Base-by-base conservation (phyloP, 2,329 filamentous ascomycete species). In the Trichoderma harzianum region DNA sequence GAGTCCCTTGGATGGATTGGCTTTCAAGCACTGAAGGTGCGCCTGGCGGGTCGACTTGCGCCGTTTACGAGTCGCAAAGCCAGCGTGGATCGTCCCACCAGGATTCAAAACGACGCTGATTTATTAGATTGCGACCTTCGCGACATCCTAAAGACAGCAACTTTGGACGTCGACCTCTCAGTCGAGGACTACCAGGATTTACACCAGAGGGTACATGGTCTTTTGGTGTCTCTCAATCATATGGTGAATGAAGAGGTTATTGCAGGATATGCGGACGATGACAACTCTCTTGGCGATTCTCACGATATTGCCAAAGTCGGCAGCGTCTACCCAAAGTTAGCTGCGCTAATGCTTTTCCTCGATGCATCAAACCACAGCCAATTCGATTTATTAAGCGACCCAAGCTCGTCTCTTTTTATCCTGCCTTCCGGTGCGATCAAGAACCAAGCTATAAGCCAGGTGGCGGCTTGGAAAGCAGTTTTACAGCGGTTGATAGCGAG, bases 11-110 rank as follows among this genome's bases (percentile, higher is more conserved):
- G 36, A 30, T 70, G 68, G 68, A 63, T 62, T 16, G 55, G 58
- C n/a, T 70, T 70, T 7, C 68, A 70, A 39, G 68, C 55, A 53
- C 47, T 70, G 3, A 70, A 70, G 26, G 68, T 70, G 43, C 68
- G 68, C 18, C 18, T 70, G 58, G 57, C 10, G 21, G 68, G 68
- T 2, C 58, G 68, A 28, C 68, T 70, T 28, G 68, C 68, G 4
- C 28, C 32, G 18, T 34, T 70, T 8, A 12, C 39, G 5, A 51
- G 32, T 28, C 58, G 39, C 7, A 36, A 28, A 28, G 14, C 39
- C 2, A 57, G 28, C 12, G 28, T 24, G 12, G 34, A 18, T 14
- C 68, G 30, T 21, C 68, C 57, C 26, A 70, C 68, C 10, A 55
- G 21, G 39, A 36, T 36, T 10, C 68, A 63, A 10, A 70, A 70